phyloP scores from a whole-genome alignment of 225 moss, liverwort and hornwort genomes.

The Antitrichia curtipendula region DNA sequence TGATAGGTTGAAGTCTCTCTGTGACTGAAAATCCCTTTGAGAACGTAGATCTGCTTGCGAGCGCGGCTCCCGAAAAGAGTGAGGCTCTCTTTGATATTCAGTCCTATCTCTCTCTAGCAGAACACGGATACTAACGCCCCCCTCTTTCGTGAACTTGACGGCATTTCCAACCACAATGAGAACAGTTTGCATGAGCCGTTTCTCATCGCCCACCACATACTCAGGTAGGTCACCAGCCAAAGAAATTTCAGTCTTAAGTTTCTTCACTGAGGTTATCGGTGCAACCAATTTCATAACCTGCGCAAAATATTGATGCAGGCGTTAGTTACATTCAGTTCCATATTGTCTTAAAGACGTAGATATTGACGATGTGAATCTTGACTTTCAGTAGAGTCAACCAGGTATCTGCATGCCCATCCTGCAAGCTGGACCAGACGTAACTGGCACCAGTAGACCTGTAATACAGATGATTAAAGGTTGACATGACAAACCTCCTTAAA shows the following conservation, averaged over 20 bases:
- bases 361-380: neutral
- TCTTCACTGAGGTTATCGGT: conserved; percentile 55
- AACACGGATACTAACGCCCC: conserved; percentile 29
- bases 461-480: neutral
- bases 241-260: conserved; percentile 21
- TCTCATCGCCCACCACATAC: conserved; percentile 53
- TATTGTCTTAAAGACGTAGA: neutral
- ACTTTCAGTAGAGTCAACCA: neutral
- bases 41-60: conserved; percentile 22
- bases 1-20: conserved; percentile 12
- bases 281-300: conserved; percentile 51
- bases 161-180: conserved; percentile 68
- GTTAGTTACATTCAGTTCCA: neutral
- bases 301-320: neutral
- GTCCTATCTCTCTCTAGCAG: conserved; percentile 23
- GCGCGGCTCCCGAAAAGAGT: conserved; percentile 26
- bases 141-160: conserved; percentile 63
- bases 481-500: conserved; percentile 37
- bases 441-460: neutral
- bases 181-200: conserved; percentile 47
- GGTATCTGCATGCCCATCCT: neutral
- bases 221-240: conserved; percentile 39
- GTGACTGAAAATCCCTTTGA: conserved; percentile 28
- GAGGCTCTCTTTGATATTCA: conserved; percentile 28
- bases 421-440: neutral